Conservation (phyloP, 2,329 filamentous ascomycete species). For the Penicillium hesseltinei region DNA sequence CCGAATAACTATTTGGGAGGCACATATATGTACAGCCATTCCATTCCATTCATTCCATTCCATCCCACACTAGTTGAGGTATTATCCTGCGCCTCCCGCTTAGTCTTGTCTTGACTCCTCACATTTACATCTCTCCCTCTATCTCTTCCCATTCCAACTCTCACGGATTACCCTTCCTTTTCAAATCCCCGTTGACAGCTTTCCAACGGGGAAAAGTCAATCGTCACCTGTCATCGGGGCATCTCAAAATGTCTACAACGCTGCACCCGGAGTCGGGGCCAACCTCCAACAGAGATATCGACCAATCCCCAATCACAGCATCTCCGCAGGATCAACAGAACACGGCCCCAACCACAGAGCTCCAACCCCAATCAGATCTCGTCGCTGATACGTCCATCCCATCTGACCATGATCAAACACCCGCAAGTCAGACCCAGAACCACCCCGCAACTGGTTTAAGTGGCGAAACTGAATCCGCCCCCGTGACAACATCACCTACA, state of each 20-base stretch:
- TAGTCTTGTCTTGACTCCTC: constrained; percentile 23
- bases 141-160: constrained; percentile 1
- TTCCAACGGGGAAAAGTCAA: constrained; percentile 11
- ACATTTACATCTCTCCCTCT: constrained; percentile 17
- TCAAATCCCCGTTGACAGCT: neutral
- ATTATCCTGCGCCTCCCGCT: constrained; percentile 16
- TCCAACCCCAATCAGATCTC: constrained; percentile 8
- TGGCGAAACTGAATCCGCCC: constrained; percentile 21
- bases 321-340: constrained; percentile 14
- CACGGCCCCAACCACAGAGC: constrained; percentile 1
- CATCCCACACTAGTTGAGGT: constrained; percentile 10
- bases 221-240: constrained; percentile 17
- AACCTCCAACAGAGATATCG: constrained; percentile 17
- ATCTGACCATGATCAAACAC: constrained; percentile 13
- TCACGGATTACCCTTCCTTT: neutral
- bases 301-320: constrained; percentile 15
- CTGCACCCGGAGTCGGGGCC: constrained; percentile 23
- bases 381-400: constrained; percentile 13
- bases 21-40: neutral
- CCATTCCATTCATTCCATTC: neutral
- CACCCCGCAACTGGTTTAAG: constrained; percentile 20
- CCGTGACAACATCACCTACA: constrained; percentile 17
- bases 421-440: constrained; percentile 12
- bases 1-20: neutral
- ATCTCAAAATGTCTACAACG: constrained; percentile 24